A percentile compares a stretch with the other conserved stretches of the same genome.
Conservation (phyloP, 768 basidiomycete species). For the Crucibulum laeve region DNA sequence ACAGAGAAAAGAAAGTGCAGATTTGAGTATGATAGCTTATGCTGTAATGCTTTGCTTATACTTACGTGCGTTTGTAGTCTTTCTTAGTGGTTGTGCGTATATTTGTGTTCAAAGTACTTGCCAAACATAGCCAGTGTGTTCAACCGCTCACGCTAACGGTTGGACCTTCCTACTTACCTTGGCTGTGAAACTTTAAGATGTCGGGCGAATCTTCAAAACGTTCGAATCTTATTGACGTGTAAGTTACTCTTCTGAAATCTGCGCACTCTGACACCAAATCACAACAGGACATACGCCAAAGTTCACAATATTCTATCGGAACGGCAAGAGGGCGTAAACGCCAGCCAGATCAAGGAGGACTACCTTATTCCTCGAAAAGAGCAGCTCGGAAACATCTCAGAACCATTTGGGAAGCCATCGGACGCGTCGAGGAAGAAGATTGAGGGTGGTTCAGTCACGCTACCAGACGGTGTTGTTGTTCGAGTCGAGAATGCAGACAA, state of each 20-base stretch:
- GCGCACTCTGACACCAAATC: background rate
- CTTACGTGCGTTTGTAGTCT: too few species aligned
- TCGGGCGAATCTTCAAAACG: constrained; percentile 50
- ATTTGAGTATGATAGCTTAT: too few species aligned
- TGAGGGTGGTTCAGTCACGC: constrained; percentile 60
- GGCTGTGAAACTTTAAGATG: constrained; percentile 31
- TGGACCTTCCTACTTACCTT: too few species aligned
- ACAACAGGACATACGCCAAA: constrained; percentile 56
- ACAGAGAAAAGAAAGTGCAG: too few species aligned
- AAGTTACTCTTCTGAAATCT: constrained; percentile 19
- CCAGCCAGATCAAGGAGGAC: constrained; percentile 54
- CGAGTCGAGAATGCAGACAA: constrained; percentile 68
- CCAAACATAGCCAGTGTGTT: too few species aligned
- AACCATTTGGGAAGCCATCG: constrained; percentile 69
- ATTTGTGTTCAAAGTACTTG: too few species aligned
- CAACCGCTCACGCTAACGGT: too few species aligned
- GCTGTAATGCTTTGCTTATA: too few species aligned
- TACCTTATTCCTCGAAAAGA: constrained; percentile 53
- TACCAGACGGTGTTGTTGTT: constrained; percentile 62
- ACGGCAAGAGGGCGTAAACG: constrained; percentile 51
- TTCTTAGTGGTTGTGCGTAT: too few species aligned
- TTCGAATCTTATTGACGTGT: constrained; percentile 73
- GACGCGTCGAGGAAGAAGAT: constrained; percentile 62
- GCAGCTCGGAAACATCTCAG: constrained; percentile 52
- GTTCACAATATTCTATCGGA: constrained; percentile 49